Percentiles rank a stretch among this genome's conserved stretches.
Conservation (phyloP, 768 basidiomycete genomes). For the Boletus pseudo-olivaceus region DNA sequence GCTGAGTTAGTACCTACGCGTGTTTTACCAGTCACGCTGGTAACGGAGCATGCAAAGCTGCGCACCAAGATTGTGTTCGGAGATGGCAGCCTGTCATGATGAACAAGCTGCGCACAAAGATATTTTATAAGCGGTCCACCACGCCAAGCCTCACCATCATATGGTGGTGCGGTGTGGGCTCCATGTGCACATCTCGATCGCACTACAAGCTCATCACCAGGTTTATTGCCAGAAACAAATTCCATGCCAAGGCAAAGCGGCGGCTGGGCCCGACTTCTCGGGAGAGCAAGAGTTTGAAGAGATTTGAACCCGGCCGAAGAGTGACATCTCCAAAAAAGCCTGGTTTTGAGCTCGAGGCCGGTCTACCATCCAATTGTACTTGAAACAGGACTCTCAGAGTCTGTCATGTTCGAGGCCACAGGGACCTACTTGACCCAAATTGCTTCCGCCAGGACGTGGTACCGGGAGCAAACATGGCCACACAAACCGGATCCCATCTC, state of each 20-base stretch:
- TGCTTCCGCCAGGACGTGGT: too few relatives aligned
- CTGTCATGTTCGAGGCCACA: background rate
- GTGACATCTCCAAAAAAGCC: background rate
- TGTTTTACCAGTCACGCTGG: background rate
- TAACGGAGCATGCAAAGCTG: background rate
- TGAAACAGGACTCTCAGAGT: background rate
- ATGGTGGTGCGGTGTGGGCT: background rate
- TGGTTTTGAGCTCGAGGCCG: background rate
- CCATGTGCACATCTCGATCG: background rate
- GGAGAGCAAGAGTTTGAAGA: background rate
- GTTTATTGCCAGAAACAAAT: background rate
- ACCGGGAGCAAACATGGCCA: background rate
- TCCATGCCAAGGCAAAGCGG: too few relatives aligned
- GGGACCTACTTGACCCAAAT: background rate
- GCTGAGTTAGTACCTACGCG: background rate
- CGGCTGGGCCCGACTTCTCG: too few relatives aligned
- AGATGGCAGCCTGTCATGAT: background rate
- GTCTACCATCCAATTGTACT: background rate
- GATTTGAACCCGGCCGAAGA: background rate
- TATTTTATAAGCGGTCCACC: background rate
- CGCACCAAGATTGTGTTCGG: constrained; percentile 13
- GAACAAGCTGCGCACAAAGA: constrained; percentile 1
- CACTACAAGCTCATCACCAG: background rate
- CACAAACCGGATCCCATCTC: background rate
- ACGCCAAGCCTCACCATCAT: background rate